Evolutionary conservation across 306 rosid species (phyloP).

Genomic region (Citrullus amarus): DNA sequence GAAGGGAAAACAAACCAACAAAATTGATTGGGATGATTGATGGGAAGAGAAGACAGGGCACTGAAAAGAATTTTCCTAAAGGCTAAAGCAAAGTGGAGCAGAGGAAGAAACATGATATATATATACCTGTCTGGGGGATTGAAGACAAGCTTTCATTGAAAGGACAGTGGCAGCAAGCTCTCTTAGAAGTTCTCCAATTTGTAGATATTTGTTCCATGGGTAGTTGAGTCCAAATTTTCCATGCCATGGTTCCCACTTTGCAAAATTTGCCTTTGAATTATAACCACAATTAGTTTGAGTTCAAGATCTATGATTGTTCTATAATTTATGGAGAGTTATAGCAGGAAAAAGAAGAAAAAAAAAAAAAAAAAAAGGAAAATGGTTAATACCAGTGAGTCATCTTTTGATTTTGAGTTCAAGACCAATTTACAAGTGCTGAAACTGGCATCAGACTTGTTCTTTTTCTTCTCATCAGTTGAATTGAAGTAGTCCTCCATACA

Average conservation of each 20-base stretch:
- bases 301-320: background rate
- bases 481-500: conserved; percentile 48
- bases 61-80: background rate
- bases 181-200: conserved; percentile 51
- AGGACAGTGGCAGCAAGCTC: conserved; percentile 52
- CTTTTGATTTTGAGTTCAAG: conserved; percentile 60
- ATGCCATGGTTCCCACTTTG: conserved; percentile 99
- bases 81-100: background rate
- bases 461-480: conserved; percentile 18
- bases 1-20: too few species aligned
- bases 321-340: too few species aligned
- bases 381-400: conserved; percentile 39
- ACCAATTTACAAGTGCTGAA: conserved; percentile 42
- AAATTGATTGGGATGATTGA: background rate
- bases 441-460: conserved; percentile 15
- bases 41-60: background rate
- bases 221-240: conserved; percentile 70
- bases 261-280: conserved; percentile 55
- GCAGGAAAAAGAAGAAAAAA: too few species aligned
- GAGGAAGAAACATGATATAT: background rate
- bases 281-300: background rate
- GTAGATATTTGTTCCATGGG: conserved; percentile 77
- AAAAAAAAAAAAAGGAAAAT: background rate
- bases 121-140: conserved; percentile 53
- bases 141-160: conserved; percentile 37